Evolutionary conservation across 192 early-diverging fungal genomes (phyloP).

Genomic region (Geosiphon pyriformis): DNA sequence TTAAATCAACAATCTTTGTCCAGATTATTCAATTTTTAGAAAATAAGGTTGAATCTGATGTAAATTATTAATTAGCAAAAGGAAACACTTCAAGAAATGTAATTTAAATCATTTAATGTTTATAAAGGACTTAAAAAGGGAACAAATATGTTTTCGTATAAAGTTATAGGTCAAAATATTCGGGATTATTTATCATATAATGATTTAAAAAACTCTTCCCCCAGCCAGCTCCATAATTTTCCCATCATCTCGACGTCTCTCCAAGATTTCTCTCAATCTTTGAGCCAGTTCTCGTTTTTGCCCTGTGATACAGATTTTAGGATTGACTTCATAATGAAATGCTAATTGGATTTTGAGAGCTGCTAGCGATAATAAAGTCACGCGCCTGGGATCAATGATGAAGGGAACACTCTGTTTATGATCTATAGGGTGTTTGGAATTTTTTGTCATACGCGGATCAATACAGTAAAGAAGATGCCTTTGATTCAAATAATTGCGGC

Average conservation of each 20-base stretch:
- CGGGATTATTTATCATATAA: no score
- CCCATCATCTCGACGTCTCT: neutral
- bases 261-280: neutral
- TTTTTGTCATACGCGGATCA: neutral
- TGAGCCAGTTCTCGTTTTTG: neutral
- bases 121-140: no score
- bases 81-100: no score
- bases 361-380: neutral
- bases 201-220: neutral
- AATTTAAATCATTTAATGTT: no score
- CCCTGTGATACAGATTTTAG: neutral
- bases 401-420: no score
- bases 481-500: constrained; percentile 3
- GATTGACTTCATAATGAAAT: constrained; percentile 6
- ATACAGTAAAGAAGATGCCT: constrained; percentile 3
- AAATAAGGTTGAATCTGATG: no score
- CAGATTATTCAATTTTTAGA: no score
- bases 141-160: no score
- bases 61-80: no score
- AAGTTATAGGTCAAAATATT: no score
- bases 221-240: neutral
- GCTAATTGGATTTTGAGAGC: neutral
- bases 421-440: neutral
- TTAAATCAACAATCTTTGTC: no score
- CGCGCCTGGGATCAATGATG: neutral